Evolutionary conservation across 257 asterid species (phyloP), one percentile per base, ranked within the genome.

Genomic region (Nicotiana noctiflora): DNA sequence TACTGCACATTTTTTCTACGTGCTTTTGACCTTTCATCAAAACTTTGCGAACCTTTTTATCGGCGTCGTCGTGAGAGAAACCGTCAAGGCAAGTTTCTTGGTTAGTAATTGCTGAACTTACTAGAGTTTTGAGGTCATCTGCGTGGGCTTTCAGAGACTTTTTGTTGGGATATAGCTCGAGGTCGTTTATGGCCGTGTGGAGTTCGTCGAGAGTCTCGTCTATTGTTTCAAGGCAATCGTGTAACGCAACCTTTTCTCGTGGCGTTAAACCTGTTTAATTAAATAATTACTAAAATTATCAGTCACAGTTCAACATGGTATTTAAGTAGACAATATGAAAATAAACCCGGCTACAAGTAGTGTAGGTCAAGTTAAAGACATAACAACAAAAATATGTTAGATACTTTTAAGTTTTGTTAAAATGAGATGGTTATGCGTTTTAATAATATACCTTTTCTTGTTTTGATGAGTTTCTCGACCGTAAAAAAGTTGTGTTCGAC

Each of bases 51-150:
- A 86, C 86, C 2, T 86, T 82, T 74, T 83, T 91, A 13, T 93
- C 98, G 6, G 86, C 84, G 1, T 84, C 72, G 0, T 82, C 84
- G 82, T 91, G 86, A n/a, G 99, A 91, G 80, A 93, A 93, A 0
- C 99, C 99, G 82, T 95, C 99, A 10, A 93, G 84, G 74, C 99
- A 95, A 2, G 97, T 88, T 23, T 90, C 97, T 85, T 91, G 89
- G 65, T 95, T 92, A 19, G 99, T 95, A 11, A 93, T 92, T 83
- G 98, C 90, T 10, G 97, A 82, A 49, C 97, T 92, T 18, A 95
- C 76, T 2, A 95, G 85, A 25, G 98, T 93, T 82, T 87, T 89
- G 32, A 95, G 92, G 62, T 93, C 97, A 18, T 93, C 90, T 1
- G 97, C 98, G 82, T 95, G 97, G 0, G 72, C 76, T 70, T 4